These are phyloP conservation scores for Pseudogymnoascus sp. DNA, from an alignment of 2,329 filamentous ascomycete species.

Conservation along the genomic window DNA sequence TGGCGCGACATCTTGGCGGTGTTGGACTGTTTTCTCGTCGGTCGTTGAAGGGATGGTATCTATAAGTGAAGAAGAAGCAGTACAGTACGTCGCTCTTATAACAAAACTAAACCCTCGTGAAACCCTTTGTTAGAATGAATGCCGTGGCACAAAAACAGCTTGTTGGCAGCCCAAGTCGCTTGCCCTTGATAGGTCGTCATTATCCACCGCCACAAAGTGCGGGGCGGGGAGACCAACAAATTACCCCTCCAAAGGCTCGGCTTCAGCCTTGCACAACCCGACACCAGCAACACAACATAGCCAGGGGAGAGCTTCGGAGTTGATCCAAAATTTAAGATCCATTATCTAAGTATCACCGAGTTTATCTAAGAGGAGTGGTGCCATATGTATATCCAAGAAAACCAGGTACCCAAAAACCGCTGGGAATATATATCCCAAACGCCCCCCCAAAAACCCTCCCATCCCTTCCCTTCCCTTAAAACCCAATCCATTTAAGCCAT, in stretches of 20 bases:
- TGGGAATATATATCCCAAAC: background rate
- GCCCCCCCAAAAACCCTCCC: background rate
- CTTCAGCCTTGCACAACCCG: background rate
- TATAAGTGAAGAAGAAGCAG: background rate
- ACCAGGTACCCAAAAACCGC: background rate
- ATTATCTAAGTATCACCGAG: background rate
- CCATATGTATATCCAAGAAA: background rate
- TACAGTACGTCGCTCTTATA: background rate
- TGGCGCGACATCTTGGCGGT: slow-evolving; percentile 33
- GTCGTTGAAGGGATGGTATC: background rate
- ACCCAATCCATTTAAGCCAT: background rate
- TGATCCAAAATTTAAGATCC: background rate
- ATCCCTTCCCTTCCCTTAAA: background rate
- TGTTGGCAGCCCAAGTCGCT: slow-evolving; percentile 1
- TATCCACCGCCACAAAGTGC: slow-evolving; percentile 6
- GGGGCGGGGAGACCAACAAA: background rate
- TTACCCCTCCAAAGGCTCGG: slow-evolving; percentile 8
- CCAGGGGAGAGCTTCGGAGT: background rate
- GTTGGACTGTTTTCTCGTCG: background rate
- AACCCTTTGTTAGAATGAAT: background rate
- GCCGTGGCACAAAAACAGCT: background rate
- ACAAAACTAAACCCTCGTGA: slow-evolving; percentile 2
- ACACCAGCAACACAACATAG: background rate
- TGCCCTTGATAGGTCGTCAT: slow-evolving; percentile 9
- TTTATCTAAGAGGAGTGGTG: slow-evolving; percentile 6